A percentile compares a stretch with the other conserved stretches of the same genome.
Evolutionary conservation across 768 basidiomycete genomes (phyloP).

Genomic region (Lactarius vividus): DNA sequence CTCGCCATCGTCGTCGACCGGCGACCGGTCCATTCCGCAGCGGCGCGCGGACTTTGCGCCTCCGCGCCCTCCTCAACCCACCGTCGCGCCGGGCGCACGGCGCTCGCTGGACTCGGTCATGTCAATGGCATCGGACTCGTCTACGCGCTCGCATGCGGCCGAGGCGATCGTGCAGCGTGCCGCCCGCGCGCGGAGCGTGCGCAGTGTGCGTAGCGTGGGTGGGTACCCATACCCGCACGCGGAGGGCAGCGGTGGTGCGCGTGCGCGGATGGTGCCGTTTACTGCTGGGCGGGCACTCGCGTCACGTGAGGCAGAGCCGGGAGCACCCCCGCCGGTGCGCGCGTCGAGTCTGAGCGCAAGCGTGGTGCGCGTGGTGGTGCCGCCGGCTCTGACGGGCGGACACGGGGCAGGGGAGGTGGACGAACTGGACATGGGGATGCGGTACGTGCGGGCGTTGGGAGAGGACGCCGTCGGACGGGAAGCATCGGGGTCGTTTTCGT

Average conservation of each 20-base stretch:
- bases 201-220: slow-evolving; percentile 48
- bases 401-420: slow-evolving; percentile 46
- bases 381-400: neutral
- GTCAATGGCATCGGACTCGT: slow-evolving; percentile 35
- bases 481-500: slow-evolving; percentile 52
- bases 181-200: slow-evolving; percentile 52
- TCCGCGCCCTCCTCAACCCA: slow-evolving; percentile 40
- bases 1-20: slow-evolving; percentile 67
- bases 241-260: slow-evolving; percentile 32
- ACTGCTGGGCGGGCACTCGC: slow-evolving; percentile 66
- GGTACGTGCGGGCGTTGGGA: slow-evolving; percentile 68
- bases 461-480: slow-evolving; percentile 43
- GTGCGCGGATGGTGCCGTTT: slow-evolving; percentile 69
- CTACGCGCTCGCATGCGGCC: slow-evolving; percentile 38
- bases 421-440: slow-evolving; percentile 65
- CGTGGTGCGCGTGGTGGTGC: slow-evolving; percentile 41
- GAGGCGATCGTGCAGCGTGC: slow-evolving; percentile 49
- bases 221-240: slow-evolving; percentile 38
- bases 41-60: slow-evolving; percentile 67
- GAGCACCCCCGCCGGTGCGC: slow-evolving; percentile 31
- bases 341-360: slow-evolving; percentile 65
- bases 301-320: slow-evolving; percentile 38
- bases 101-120: slow-evolving; percentile 29
- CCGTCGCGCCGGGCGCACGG: slow-evolving; percentile 21
- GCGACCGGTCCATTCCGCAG: slow-evolving; percentile 60